phyloP scores from a whole-genome alignment of 140 eudicot genomes.

The Oenanthe javanica region DNA sequence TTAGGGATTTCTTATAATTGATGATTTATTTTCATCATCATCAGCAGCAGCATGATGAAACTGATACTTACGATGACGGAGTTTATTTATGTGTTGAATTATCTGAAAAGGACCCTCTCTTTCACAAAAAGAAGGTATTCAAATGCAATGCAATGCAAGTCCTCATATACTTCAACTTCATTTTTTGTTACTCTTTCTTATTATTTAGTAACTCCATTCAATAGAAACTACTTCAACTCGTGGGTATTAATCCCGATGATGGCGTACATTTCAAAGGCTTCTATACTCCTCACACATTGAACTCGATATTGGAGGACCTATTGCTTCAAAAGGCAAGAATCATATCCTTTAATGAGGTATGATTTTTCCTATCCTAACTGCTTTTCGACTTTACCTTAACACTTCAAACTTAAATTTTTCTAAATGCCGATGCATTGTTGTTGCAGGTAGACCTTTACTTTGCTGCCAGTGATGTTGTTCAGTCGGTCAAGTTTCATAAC shows the following conservation, averaged over 20 bases:
- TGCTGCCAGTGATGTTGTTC: conserved; percentile 28
- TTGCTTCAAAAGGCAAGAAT: conserved; percentile 64
- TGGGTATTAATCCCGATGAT: conserved; percentile 33
- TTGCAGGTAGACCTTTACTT: conserved; percentile 52
- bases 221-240: conserved; percentile 50
- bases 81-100: conserved; percentile 42
- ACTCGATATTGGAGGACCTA: conserved; percentile 33
- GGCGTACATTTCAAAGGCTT: conserved; percentile 27
- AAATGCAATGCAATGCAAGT: background rate
- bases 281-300: conserved; percentile 20
- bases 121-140: conserved; percentile 57
- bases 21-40: conserved; percentile 14
- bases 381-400: background rate
- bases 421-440: background rate
- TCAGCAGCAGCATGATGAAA: conserved; percentile 20
- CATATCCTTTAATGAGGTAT: conserved; percentile 60
- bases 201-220: background rate
- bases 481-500: conserved; percentile 31
- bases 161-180: background rate
- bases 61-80: conserved; percentile 24
- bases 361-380: background rate
- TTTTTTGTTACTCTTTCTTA: background rate
- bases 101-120: conserved; percentile 46
- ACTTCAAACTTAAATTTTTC: too few relatives aligned
- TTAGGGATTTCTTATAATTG: background rate